A percentile compares a stretch with the other conserved stretches of the same genome.
phyloP scores from a whole-genome alignment of 2,329 filamentous ascomycete genomes.

The Sporothrix protearum region DNA sequence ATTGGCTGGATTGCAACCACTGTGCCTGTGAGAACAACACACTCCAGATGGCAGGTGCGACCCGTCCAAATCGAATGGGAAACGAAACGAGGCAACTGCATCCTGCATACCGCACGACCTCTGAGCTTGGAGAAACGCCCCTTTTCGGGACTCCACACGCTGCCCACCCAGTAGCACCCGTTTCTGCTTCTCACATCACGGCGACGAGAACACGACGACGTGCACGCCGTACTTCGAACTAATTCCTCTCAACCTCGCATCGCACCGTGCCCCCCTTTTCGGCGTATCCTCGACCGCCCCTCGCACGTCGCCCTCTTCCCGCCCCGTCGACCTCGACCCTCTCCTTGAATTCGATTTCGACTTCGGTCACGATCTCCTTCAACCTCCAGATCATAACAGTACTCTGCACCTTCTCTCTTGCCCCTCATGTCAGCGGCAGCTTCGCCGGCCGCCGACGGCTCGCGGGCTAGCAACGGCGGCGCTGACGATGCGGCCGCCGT shows the following conservation, averaged over 20 bases:
- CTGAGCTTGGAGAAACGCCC: background rate
- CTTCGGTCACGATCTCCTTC: background rate
- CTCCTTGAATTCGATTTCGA: background rate
- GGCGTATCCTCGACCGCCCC: background rate
- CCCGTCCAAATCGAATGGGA: background rate
- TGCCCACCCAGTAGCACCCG: background rate
- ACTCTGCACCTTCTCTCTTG: too few species aligned
- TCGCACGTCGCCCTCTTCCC: background rate
- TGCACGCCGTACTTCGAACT: background rate
- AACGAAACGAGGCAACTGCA: background rate
- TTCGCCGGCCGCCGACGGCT: conserved; percentile 20
- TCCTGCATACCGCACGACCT: background rate
- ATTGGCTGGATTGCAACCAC: conserved; percentile 13
- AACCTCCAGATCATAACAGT: background rate
- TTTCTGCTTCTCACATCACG: conserved; percentile 1
- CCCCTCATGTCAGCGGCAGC: conserved; percentile 28
- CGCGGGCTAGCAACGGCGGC: conserved; percentile 24
- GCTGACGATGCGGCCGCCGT: conserved; percentile 23
- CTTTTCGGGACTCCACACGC: background rate
- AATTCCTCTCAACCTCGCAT: background rate
- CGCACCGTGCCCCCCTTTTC: conserved; percentile 4
- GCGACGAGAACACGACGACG: background rate
- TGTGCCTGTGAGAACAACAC: conserved; percentile 5
- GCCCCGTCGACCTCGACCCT: background rate
- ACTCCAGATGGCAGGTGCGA: conserved; percentile 2